Base-by-base conservation (phyloP, 2,329 filamentous ascomycete species). In the Cryphonectria nitschkei region DNA sequence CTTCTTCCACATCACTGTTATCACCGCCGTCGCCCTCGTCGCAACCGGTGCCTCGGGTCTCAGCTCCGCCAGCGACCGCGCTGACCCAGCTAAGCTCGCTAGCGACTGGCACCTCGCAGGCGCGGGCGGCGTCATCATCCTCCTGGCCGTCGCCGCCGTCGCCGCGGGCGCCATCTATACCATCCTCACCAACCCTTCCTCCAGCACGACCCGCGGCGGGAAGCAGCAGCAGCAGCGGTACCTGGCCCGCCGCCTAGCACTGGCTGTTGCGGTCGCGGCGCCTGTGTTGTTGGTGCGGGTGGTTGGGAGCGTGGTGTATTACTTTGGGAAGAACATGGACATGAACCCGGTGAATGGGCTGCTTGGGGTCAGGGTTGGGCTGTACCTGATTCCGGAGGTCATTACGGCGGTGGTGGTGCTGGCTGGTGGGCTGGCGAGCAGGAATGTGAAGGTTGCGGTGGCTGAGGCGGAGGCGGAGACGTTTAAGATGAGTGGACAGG, bases 361-460 rank as follows among this genome's bases (percentile, higher is more conserved):
- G 39, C 52, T 76, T 32, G 75, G 74, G 16, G 63, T 74, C 13
- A 67, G 70, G 34, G 71, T 77, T 8, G 75, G 74, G 3, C 61
- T 78, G 14, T 71, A 75, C 37, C 70, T 76, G 39, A 46, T 77
- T 11, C 74, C 76, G 67, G 77, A 78, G 72, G 66, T 78, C 16
- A 5, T 68, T 2, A 66, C 65, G 46, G 60, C 61, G 14, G 11
- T 68, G 22, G 37, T n/a, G 32, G 14, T 71, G 52, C 58, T 71
- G 16, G 61, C 29, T 1, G 69, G 65, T 7, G 69, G 69, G 22
- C 22, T 65, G 34, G 61, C n/a, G 34, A 50, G 58, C 29, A 32
- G 69, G 37, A 50, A 61, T 39, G 43, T 71, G 60, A 58, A 39
- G 37, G 37, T 9, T 26, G 26, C 26, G 1, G 9, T 8, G 37